Evolutionary conservation across 163 green algal species (phyloP).

Genomic region (Prototheca wickerhamii): DNA sequence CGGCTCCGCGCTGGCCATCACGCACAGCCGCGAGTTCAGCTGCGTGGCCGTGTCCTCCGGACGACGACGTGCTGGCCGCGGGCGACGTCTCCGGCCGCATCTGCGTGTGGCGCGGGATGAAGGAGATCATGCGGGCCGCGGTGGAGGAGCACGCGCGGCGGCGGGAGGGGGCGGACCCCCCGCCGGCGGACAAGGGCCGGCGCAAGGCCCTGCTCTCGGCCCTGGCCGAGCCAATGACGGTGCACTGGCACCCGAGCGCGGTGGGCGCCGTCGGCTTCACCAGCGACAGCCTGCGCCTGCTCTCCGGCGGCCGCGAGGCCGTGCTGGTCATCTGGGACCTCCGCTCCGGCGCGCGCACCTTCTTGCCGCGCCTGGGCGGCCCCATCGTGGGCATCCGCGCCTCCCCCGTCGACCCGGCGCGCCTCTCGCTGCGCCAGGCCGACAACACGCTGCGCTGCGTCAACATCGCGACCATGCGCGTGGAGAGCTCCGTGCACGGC

Average conservation of each 20-base stretch:
- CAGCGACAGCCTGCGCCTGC: slow-evolving; percentile 51
- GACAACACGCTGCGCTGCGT: slow-evolving; percentile 48
- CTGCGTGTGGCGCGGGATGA: slow-evolving; percentile 19
- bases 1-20: slow-evolving; percentile 43
- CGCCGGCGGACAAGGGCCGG: slow-evolving; percentile 2
- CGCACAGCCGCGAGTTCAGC: slow-evolving; percentile 56
- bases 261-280: slow-evolving; percentile 64
- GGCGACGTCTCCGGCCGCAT: slow-evolving; percentile 42
- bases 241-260: slow-evolving; percentile 75
- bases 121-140: slow-evolving; percentile 26
- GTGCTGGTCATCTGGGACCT: slow-evolving; percentile 74
- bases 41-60: slow-evolving; percentile 28
- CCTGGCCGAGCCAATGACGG: slow-evolving; percentile 30
- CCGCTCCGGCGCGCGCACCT: slow-evolving; percentile 23
- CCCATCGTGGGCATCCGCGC: slow-evolving; percentile 21
- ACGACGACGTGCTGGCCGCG: slow-evolving; percentile 27
- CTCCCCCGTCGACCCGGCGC: slow-evolving; percentile 14
- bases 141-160: slow-evolving; percentile 22
- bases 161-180: not conserved
- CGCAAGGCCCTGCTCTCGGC: not conserved
- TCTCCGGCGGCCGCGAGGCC: slow-evolving; percentile 68
- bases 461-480: slow-evolving; percentile 33
- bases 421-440: slow-evolving; percentile 21
- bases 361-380: slow-evolving; percentile 48
- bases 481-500: slow-evolving; percentile 35